Evolutionary conservation across 345 rosid species (phyloP), one percentile per base, ranked within the genome.

Genomic region (Turritis glabra): DNA sequence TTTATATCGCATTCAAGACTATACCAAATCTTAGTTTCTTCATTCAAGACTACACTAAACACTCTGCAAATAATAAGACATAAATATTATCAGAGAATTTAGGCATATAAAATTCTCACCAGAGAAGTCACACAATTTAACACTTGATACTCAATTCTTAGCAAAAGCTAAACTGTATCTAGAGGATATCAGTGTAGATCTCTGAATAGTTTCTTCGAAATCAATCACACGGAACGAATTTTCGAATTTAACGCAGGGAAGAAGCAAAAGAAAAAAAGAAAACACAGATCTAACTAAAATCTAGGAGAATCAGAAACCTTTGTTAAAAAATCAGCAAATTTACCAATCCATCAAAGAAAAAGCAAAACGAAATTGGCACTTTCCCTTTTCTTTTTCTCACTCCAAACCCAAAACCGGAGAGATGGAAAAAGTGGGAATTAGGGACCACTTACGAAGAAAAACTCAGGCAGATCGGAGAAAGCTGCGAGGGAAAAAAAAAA

Each of bases 391-490:
- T 23, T 51, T 68, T 37, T 59, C 37, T 40, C 63, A 48, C 26
- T 37, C 35, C 2, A n/a, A 46, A 60, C 35, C 7, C n/a, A n/a
- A 75, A 75, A 51, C 9, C 13, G 60, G 47, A 59, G 60, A 21
- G 27, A 72, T 40, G 62, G 15, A 8, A n/a, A 37, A 48, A 67
- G 79, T 33, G 32, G 10, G 6, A 13, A 26, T 1, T 30, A 73
- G 65, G 78, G 68, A 59, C 79, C 79, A 75, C 74, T 75, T 68
- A 68, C 69, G 46, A 2, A 60, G 44, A 52, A 58, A 17, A 59
- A 37, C 5, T 67, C 69, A 75, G 57, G 64, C 57, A 23, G 69
- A 75, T 75, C 79, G 61, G 73, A 57, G 73, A 58, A 75, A 48
- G 66, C 29, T 64, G 44, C 0, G 29, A 32, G 69, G 38, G n/a